phyloP scores from a whole-genome alignment of 495 filamentous ascomycete genomes.

The Penicillium macrosclerotiorum region DNA sequence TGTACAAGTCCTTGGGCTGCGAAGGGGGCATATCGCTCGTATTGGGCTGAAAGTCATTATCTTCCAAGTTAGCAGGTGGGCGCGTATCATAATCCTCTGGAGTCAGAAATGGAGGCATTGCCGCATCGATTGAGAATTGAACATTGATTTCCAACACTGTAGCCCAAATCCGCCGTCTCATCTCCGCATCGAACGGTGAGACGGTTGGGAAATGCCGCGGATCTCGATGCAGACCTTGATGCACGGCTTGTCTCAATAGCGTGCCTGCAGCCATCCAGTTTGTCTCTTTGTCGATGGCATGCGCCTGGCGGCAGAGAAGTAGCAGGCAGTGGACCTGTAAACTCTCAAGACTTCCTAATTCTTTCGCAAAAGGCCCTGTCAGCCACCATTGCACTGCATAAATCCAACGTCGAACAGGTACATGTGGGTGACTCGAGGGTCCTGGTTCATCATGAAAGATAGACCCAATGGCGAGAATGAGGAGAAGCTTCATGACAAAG shows the following conservation, averaged over 20 bases:
- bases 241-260: slow-evolving; percentile 47
- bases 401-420: slow-evolving; percentile 44
- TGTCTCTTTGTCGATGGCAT: slow-evolving; percentile 37
- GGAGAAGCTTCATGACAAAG: slow-evolving; percentile 35
- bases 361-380: slow-evolving; percentile 46
- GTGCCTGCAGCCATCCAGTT: slow-evolving; percentile 52
- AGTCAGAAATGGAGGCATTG: slow-evolving; percentile 48
- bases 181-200: slow-evolving; percentile 45
- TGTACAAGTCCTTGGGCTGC: slow-evolving; percentile 34
- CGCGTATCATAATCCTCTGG: slow-evolving; percentile 50
- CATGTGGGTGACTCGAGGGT: slow-evolving; percentile 23
- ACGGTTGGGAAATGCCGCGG: slow-evolving; percentile 46
- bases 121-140: slow-evolving; percentile 49
- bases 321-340: slow-evolving; percentile 52
- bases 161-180: slow-evolving; percentile 56
- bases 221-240: slow-evolving; percentile 55
- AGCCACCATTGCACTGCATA: slow-evolving; percentile 55
- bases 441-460: slow-evolving; percentile 29
- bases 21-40: slow-evolving; percentile 20
- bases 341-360: slow-evolving; percentile 36
- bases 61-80: slow-evolving; percentile 50
- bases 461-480: slow-evolving; percentile 46
- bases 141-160: slow-evolving; percentile 54
- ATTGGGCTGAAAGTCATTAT: slow-evolving; percentile 46
- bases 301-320: slow-evolving; percentile 46